Conservation (phyloP, 768 basidiomycete genomes). For the Russula sp. region DNA sequence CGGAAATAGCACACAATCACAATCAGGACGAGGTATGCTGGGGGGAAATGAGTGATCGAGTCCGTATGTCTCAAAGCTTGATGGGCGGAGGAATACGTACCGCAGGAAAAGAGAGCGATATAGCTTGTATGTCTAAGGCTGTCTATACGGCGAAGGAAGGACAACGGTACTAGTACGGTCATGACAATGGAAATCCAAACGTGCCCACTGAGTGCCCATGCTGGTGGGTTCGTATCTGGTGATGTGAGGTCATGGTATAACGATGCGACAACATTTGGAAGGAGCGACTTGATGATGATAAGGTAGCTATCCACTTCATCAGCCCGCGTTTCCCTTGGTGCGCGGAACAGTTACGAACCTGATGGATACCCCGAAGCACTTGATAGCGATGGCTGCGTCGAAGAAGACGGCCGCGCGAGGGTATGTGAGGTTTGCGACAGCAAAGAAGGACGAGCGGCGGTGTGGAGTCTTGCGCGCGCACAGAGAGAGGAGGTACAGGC, state of each 20-base stretch:
- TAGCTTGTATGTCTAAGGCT: conserved; percentile 89
- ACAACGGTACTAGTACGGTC: conserved; percentile 69
- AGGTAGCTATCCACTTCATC: conserved; percentile 50
- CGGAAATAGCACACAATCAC: conserved; percentile 77
- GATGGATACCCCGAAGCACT: conserved; percentile 95
- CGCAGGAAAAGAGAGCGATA: conserved; percentile 84
- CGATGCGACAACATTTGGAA: conserved; percentile 84
- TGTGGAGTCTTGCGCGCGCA: conserved; percentile 75
- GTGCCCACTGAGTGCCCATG: conserved; percentile 69
- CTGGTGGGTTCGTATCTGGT: conserved; percentile 56
- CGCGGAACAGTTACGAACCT: conserved; percentile 45
- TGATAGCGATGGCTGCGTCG: conserved; percentile 90
- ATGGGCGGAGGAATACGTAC: conserved; percentile 40
- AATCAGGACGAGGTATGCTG: conserved; percentile 73
- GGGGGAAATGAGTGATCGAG: neutral
- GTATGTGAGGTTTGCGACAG: conserved; percentile 79
- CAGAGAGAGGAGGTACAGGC: conserved; percentile 80
- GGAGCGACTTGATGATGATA: conserved; percentile 88
- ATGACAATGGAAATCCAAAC: conserved; percentile 81
- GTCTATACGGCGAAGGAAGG: conserved; percentile 78
- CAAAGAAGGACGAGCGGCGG: conserved; percentile 76
- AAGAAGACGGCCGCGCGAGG: conserved; percentile 85
- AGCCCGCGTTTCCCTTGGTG: neutral
- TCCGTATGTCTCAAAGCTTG: conserved; percentile 8
- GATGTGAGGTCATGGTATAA: conserved; percentile 76